Evolutionary conservation across 179 eudicot genomes (phyloP).

Genomic region (Dionaea muscipula): DNA sequence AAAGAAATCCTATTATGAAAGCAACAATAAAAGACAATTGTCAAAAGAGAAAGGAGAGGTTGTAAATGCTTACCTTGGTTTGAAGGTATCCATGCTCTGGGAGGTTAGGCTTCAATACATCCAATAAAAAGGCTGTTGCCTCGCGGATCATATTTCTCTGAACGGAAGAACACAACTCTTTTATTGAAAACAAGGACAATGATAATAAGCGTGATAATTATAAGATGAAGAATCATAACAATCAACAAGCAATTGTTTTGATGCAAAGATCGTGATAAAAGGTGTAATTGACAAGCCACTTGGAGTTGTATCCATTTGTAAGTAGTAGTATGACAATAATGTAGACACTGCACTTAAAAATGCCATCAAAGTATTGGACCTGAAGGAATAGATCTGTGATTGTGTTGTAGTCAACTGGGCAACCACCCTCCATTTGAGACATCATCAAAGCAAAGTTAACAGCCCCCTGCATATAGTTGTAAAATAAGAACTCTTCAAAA

Average conservation of each 20-base stretch:
- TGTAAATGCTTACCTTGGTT: constrained; percentile 48
- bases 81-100: constrained; percentile 85
- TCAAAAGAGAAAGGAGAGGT: background rate
- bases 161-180: background rate
- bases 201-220: no score
- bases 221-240: no score
- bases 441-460: constrained; percentile 96
- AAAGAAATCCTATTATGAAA: background rate
- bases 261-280: no score
- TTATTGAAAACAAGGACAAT: no score
- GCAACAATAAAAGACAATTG: background rate
- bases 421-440: constrained; percentile 99
- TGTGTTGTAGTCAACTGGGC: constrained; percentile 93
- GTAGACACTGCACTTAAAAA: background rate
- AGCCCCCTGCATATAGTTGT: constrained; percentile 57
- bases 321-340: no score
- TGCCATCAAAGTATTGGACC: constrained; percentile 28
- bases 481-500: background rate
- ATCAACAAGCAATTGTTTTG: no score
- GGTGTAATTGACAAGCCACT: no score
- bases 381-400: constrained; percentile 95
- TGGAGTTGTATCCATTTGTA: no score
- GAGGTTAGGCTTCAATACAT: constrained; percentile 85
- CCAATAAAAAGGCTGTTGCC: constrained; percentile 94
- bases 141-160: constrained; percentile 98